These are phyloP conservation scores for Globisporangium uncinulatum DNA, from an alignment of 352 stramenopile species.

Conservation along the genomic window DNA sequence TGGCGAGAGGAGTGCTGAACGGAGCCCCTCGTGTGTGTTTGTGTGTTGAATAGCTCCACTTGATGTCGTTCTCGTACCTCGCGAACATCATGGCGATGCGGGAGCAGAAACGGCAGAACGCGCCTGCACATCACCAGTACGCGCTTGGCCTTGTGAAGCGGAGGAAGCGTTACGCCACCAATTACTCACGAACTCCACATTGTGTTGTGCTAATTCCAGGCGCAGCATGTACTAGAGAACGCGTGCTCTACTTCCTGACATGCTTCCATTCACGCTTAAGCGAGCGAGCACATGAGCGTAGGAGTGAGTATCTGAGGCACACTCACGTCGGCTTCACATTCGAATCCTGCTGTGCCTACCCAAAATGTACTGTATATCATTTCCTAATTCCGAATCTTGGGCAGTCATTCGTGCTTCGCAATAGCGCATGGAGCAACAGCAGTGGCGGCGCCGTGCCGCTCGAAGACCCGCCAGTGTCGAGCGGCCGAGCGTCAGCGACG, in stretches of 20 bases:
- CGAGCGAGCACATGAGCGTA: too few relatives aligned
- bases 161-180: background rate
- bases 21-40: background rate
- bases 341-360: too few relatives aligned
- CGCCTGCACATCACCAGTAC: slow-evolving; percentile 15
- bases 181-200: background rate
- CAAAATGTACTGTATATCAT: too few relatives aligned
- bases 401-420: background rate
- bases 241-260: background rate
- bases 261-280: background rate
- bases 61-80: slow-evolving; percentile 46
- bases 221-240: slow-evolving; percentile 38
- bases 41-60: slow-evolving; percentile 22
- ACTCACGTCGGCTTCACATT: too few relatives aligned
- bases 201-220: slow-evolving; percentile 10
- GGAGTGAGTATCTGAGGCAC: too few relatives aligned
- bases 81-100: slow-evolving; percentile 49
- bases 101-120: slow-evolving; percentile 29
- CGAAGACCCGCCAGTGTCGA: slow-evolving; percentile 1
- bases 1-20: background rate
- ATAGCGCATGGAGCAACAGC: slow-evolving; percentile 1
- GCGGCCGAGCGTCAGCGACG: background rate
- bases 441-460: slow-evolving; percentile 12
- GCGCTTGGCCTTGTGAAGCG: background rate
- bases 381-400: too few relatives aligned